Evolutionary conservation across 2,329 filamentous ascomycete species (phyloP), one percentile per base, ranked within the genome.

Genomic region (Venturia carpophila): DNA sequence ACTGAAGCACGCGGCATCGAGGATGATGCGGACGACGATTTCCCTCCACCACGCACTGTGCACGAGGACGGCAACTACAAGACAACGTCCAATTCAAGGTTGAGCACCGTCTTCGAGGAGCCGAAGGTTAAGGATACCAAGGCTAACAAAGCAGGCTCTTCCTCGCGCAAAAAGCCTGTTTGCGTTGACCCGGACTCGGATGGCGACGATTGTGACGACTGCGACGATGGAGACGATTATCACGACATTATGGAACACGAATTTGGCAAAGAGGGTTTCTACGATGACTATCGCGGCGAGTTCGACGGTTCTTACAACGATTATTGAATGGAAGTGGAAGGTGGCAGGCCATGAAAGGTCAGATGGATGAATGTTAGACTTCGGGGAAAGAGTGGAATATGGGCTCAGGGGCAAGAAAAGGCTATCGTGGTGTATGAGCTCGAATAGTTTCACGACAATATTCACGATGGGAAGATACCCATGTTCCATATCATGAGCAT

Each of bases 1-100:
- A 37, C 52, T 24, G 52, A 58, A 58, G 52, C 52, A 58, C 52
- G 52, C 52, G 52, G 52, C 30, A 58, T 58, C 19, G 52, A 58
- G 52, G 52, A 58, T 58, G 52, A 58, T 21, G 52, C 27, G 7
- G 52, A 37, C n/a, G 52, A 37, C 19, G 27, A 58, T 3, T n/a
- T n/a, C 6, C 52, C 52, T 15, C 52, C 52, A 30, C 27, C 15
- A 58, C 52, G 52, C 17, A 30, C 27, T 21, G n/a, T 21, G 9
- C 52, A 58, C 11, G 52, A 58, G 27, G 30, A 58, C 30, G 52
- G 52, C 30, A 58, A 58, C 19, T 58, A 58, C 52, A 58, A 37
- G 17, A 58, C 52, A 58, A 58, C 30, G 7, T 37, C 52, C 27
- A 58, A 58, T n/a, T 37, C 52, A n/a, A 27, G 52, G 37, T 37